Evolutionary conservation across 495 filamentous ascomycete genomes (phyloP).

Genomic region (Neurospora sp.): DNA sequence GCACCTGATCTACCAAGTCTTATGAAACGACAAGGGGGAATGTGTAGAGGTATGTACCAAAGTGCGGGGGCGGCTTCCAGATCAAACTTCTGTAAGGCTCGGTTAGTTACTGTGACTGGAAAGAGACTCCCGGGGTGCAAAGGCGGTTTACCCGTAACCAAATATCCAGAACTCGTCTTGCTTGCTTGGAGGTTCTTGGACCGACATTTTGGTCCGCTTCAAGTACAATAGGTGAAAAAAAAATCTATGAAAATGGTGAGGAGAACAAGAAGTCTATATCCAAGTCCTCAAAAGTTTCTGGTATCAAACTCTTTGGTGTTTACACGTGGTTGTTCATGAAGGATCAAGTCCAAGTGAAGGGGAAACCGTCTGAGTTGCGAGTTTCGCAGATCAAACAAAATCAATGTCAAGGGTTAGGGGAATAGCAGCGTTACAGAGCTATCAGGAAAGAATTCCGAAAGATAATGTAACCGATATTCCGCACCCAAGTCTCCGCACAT

Average conservation of each 20-base stretch:
- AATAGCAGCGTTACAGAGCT: background rate
- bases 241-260: too few relatives aligned
- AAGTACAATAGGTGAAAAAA: too few relatives aligned
- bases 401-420: background rate
- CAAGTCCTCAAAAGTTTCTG: background rate
- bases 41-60: slow-evolving; percentile 45
- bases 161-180: slow-evolving; percentile 72
- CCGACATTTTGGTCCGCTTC: slow-evolving; percentile 6
- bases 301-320: background rate
- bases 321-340: background rate
- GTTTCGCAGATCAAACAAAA: background rate
- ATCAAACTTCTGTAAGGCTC: slow-evolving; percentile 66
- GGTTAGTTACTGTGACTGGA: slow-evolving; percentile 15
- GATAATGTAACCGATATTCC: background rate
- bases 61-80: slow-evolving; percentile 96
- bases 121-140: background rate
- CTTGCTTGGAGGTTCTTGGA: slow-evolving; percentile 8
- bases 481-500: background rate
- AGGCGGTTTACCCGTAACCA: slow-evolving; percentile 67
- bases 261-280: background rate
- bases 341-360: background rate
- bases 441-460: background rate
- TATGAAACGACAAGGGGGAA: background rate
- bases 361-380: background rate
- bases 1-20: background rate